A percentile compares a stretch with the other conserved stretches of the same genome.
These are phyloP conservation scores for Fusarium sp. DNA, from an alignment of 2,329 filamentous ascomycete species.

Conservation along the genomic window DNA sequence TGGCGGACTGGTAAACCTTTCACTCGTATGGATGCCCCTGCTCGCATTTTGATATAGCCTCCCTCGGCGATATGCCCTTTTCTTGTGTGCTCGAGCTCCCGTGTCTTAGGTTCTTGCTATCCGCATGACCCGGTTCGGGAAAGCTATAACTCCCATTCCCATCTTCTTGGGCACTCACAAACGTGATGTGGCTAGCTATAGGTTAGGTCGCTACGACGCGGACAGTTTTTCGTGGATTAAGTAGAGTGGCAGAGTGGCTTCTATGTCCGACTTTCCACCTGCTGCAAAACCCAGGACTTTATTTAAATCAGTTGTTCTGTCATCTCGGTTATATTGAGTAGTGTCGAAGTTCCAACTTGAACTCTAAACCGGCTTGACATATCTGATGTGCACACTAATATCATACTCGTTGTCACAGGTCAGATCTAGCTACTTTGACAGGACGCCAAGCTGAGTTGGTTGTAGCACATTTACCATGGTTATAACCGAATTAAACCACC, in stretches of 20 bases:
- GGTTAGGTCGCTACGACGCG: not conserved
- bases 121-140: not conserved
- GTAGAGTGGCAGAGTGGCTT: not conserved
- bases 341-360: not conserved
- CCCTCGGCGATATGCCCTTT: constrained; percentile 2
- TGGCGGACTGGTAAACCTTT: not conserved
- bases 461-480: not conserved
- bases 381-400: too few species aligned
- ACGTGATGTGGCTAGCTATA: not conserved
- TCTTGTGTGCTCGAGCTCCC: not conserved
- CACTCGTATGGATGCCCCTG: not conserved
- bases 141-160: not conserved
- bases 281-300: not conserved
- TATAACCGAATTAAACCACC: not conserved
- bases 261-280: not conserved
- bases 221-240: not conserved
- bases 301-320: too few species aligned
- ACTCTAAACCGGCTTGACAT: not conserved
- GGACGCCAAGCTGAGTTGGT: not conserved
- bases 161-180: not conserved
- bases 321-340: not conserved
- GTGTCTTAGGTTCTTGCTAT: not conserved
- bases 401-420: not conserved
- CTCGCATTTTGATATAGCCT: not conserved
- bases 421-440: not conserved